Evolutionary conservation across 176 grass and related monocot genomes (phyloP).

Genomic region (Otatea glauca): DNA sequence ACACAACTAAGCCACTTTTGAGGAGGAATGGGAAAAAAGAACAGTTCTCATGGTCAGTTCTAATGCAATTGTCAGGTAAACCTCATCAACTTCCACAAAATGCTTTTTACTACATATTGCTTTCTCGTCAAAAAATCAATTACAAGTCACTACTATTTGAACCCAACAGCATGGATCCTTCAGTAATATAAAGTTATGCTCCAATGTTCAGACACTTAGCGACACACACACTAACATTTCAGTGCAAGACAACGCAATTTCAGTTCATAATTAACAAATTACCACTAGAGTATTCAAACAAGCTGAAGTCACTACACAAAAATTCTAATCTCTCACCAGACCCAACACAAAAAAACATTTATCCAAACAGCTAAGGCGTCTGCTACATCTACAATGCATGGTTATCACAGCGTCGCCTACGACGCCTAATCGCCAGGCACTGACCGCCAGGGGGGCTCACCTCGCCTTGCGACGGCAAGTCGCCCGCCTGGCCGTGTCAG

Average conservation of each 20-base stretch:
- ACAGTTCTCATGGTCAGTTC: neutral
- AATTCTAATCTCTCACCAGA: neutral
- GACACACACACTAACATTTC: too few relatives aligned
- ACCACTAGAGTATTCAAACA: neutral
- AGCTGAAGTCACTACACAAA: neutral
- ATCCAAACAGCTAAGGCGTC: neutral
- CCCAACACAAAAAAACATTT: neutral
- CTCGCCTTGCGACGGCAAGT: too few relatives aligned
- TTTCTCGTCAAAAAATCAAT: neutral
- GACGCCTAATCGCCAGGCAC: too few relatives aligned
- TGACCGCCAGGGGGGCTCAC: too few relatives aligned
- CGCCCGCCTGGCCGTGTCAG: too few relatives aligned
- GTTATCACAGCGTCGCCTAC: too few relatives aligned
- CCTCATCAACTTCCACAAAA: neutral
- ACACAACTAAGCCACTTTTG: neutral
- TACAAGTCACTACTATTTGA: neutral
- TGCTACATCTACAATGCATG: too few relatives aligned
- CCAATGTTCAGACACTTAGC: neutral
- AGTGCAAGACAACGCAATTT: neutral
- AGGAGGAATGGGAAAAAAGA: neutral
- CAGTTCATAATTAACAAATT: neutral
- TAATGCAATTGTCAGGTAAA: neutral
- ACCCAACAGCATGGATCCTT: neutral
- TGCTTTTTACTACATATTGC: neutral
- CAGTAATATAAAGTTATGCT: neutral